Evolutionary conservation across 306 rosid genomes (phyloP), one percentile per base, ranked within the genome.

Genomic region (Sicyos edulis): DNA sequence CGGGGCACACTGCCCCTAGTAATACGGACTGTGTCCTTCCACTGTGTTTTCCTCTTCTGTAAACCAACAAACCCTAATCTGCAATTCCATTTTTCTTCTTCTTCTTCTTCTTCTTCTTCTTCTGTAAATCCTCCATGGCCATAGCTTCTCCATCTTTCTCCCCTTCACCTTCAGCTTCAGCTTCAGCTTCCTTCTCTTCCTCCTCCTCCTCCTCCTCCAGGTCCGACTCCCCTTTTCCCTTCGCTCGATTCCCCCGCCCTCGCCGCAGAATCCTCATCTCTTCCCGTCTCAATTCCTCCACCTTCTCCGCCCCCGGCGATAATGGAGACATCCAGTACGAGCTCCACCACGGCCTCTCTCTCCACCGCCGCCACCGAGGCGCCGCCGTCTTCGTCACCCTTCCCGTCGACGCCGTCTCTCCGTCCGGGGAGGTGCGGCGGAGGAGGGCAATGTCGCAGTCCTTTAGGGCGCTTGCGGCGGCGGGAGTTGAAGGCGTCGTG

Each of bases 401-500:
- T 1, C 92, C 98, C 0, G 55, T 84, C 24, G 82, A 83, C 34
- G 73, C 85, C 1, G 88, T 92, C 1, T 79, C 82, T 2, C 22
- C 50, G 0, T 79, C 60, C 8, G 91, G 88, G 1, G 81, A 55
- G 56, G 19, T 86, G 2, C 70, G 77, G 26, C 82, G 86, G 81
- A 84, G 54, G 11, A 88, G 78, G 70, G 76, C 86, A 0, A 81
- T 87, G 85, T 63, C 56, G 55, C 50, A 79, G 56, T 85, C 96
- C n/a, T 77, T 90, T 9, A 76, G 79, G 76, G 87, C 96, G 11
- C 85, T 92, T 1, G 89, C 85, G 6, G 52, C 76, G 1, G 88
- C 95, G 0, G 96, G 96, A 47, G 96, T 92, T 0, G 98, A 89
- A 26, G 98, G 98, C 34, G 96, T 92, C 59, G 96, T 84, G 3